Evolutionary conservation across 306 rosid genomes (phyloP).

Genomic region (Geum urbanum): DNA sequence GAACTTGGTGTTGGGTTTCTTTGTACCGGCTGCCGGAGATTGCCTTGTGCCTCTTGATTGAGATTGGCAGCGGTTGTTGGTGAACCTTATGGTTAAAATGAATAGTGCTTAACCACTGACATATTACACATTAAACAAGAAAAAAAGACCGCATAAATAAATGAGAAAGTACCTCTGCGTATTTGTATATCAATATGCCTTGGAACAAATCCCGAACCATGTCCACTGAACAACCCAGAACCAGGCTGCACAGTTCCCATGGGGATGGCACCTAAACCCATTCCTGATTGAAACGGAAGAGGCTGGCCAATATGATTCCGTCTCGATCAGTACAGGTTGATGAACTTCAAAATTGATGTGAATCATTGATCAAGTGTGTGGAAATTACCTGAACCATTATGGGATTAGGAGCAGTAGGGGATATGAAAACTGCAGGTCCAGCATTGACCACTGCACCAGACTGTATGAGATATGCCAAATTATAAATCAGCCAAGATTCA

Average conservation of each 20-base stretch:
- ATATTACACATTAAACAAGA: constrained; percentile 5
- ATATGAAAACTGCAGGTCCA: constrained; percentile 96
- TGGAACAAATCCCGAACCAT: constrained; percentile 63
- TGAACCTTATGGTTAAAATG: constrained; percentile 47
- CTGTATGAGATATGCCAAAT: constrained; percentile 42
- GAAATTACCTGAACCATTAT: constrained; percentile 90
- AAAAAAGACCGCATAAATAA: constrained; percentile 7
- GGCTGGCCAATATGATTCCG: constrained; percentile 59
- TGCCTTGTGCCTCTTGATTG: constrained; percentile 54
- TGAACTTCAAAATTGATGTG: constrained; percentile 21
- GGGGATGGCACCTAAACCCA: constrained; percentile 71
- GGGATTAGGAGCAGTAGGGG: constrained; percentile 85
- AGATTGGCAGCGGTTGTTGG: constrained; percentile 48
- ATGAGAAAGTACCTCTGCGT: constrained; percentile 59
- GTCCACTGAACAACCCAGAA: constrained; percentile 61
- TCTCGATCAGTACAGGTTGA: constrained; percentile 41
- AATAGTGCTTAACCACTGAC: constrained; percentile 18
- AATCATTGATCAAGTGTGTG: constrained; percentile 9
- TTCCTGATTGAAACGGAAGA: constrained; percentile 78
- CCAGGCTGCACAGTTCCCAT: constrained; percentile 65
- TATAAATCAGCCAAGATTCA: constrained; percentile 12
- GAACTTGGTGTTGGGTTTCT: constrained; percentile 45
- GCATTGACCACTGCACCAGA: constrained; percentile 92
- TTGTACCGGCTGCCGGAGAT: constrained; percentile 48
- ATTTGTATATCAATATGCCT: constrained; percentile 97